phyloP scores from a whole-genome alignment of 164 flowering plant genomes.

The Vitis vinifera region DNA sequence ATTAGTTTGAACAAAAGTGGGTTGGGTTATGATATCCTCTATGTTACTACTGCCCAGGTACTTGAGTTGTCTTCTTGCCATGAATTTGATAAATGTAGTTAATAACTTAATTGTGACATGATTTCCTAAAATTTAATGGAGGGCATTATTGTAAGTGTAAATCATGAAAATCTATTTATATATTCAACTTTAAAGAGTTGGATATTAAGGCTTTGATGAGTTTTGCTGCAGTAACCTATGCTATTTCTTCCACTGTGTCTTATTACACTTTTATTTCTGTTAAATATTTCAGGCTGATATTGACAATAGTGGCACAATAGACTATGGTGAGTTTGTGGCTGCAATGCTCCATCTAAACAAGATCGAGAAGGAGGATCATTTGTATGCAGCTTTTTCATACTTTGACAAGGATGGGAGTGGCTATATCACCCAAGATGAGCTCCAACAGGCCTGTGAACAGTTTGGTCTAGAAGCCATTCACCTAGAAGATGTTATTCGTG shows the following conservation, averaged over 20 bases:
- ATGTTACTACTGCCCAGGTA: too few species aligned
- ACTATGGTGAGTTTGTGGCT: constrained; percentile 67
- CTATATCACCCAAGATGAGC: constrained; percentile 73
- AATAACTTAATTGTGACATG: too few species aligned
- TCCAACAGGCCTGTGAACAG: constrained; percentile 66
- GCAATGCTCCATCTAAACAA: constrained; percentile 74
- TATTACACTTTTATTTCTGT: neutral
- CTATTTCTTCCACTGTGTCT: neutral
- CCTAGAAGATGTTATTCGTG: constrained; percentile 63
- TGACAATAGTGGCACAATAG: constrained; percentile 73
- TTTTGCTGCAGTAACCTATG: neutral
- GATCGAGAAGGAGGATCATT: constrained; percentile 63
- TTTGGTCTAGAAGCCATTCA: constrained; percentile 50
- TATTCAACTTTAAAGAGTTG: neutral
- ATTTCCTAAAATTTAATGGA: too few species aligned
- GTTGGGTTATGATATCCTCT: too few species aligned
- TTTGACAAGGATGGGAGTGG: constrained; percentile 86
- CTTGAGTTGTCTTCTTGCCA: too few species aligned
- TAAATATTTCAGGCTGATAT: constrained; percentile 50
- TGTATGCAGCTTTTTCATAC: constrained; percentile 69
- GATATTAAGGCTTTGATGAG: neutral
- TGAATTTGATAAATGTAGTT: too few species aligned
- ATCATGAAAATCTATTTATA: too few species aligned
- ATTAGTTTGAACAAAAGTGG: too few species aligned
- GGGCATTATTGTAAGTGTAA: too few species aligned